Evolutionary conservation across 768 basidiomycete genomes (phyloP).

Genomic region (Melanogaster broomeanus): DNA sequence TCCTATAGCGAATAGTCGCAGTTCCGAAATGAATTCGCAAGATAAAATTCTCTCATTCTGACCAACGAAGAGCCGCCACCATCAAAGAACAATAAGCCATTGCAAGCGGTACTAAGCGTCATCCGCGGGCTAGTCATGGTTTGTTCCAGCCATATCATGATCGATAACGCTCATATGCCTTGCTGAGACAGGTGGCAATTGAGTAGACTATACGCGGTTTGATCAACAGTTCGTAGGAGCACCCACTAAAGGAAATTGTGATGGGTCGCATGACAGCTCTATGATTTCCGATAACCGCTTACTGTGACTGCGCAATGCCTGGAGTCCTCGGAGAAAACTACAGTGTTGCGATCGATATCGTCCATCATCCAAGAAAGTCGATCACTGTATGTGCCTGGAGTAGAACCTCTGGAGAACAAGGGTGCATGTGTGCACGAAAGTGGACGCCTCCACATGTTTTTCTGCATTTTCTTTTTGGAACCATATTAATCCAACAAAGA

Average conservation of each 20-base stretch:
- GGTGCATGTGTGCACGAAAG: not conserved
- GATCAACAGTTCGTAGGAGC: not conserved
- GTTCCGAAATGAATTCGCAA: not conserved
- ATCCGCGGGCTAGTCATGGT: conserved; percentile 30
- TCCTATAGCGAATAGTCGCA: too few relatives aligned
- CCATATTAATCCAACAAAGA: not conserved
- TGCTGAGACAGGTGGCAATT: conserved; percentile 6
- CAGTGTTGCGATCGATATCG: not conserved
- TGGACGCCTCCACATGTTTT: too few relatives aligned
- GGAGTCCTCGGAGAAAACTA: conserved; percentile 7
- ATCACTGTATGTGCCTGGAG: not conserved
- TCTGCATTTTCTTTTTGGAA: not conserved
- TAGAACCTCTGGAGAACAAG: too few relatives aligned
- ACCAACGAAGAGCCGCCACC: not conserved
- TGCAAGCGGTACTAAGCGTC: not conserved
- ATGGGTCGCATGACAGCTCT: not conserved
- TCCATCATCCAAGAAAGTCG: not conserved
- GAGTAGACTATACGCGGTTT: not conserved
- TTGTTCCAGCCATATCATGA: conserved; percentile 6
- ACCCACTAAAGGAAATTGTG: not conserved
- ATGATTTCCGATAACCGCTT: conserved; percentile 9
- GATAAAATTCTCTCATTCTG: too few relatives aligned
- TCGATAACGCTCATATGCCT: not conserved
- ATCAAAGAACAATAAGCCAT: conserved; percentile 7
- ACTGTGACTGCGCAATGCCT: not conserved